phyloP scores from a whole-genome alignment of 2,329 filamentous ascomycete genomes.

The Tympanopsis confertula region DNA sequence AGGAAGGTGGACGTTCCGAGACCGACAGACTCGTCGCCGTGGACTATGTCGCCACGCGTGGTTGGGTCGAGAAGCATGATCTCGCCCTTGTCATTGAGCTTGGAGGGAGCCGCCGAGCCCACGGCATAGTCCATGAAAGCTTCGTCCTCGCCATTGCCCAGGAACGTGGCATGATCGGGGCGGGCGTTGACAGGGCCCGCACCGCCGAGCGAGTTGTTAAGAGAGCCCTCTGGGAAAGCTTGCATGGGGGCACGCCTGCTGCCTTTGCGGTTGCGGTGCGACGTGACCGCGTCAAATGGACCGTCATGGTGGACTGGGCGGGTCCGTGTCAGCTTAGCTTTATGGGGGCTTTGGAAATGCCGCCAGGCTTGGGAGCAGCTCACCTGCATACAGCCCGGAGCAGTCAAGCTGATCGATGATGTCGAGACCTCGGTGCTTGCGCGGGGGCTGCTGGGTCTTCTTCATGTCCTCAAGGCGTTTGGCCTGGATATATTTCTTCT shows the following conservation, averaged over 20 bases:
- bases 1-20: slow-evolving; percentile 91
- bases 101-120: slow-evolving; percentile 45
- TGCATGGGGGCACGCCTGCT: slow-evolving; percentile 83
- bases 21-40: slow-evolving; percentile 73
- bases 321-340: slow-evolving; percentile 2
- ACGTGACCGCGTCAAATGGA: slow-evolving; percentile 91
- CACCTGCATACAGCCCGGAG: slow-evolving; percentile 69
- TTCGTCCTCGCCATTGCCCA: slow-evolving; percentile 70
- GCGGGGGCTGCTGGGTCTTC: slow-evolving; percentile 31
- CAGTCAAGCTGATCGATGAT: slow-evolving; percentile 95
- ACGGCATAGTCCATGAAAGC: slow-evolving; percentile 70
- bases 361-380: slow-evolving; percentile 4
- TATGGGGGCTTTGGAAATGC: slow-evolving; percentile 2
- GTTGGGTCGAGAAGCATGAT: slow-evolving; percentile 56
- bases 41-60: slow-evolving; percentile 57
- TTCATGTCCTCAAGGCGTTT: slow-evolving; percentile 41
- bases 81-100: slow-evolving; percentile 21
- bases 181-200: slow-evolving; percentile 71
- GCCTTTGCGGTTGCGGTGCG: slow-evolving; percentile 79
- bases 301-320: slow-evolving; percentile 97
- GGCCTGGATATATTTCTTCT: slow-evolving; percentile 37
- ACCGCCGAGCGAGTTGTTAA: slow-evolving; percentile 85
- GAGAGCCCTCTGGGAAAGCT: slow-evolving; percentile 82
- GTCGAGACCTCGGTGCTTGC: slow-evolving; percentile 46
- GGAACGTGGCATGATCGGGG: slow-evolving; percentile 76